Evolutionary conservation across 1,139 yeast genomes (phyloP).

Genomic region (Kurtzmaniella quercitrusa): DNA sequence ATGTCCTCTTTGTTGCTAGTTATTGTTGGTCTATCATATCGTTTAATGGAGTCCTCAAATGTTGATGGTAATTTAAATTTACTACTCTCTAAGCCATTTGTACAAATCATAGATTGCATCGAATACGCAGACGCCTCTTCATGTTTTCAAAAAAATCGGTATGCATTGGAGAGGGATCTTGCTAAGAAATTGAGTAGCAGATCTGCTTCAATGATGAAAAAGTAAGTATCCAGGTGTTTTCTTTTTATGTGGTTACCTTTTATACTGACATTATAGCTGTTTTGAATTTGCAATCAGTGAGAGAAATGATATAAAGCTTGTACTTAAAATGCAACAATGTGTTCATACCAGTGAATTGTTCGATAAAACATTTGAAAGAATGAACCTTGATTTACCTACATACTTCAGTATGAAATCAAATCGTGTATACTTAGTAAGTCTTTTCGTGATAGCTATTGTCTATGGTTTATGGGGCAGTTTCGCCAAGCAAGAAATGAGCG

Average conservation of each 20-base stretch:
- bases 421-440: no score
- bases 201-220: background rate
- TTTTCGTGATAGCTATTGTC: no score
- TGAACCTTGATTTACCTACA: background rate
- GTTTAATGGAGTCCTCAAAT: background rate
- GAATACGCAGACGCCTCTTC: constrained; percentile 12
- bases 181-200: background rate
- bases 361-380: background rate
- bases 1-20: background rate
- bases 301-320: background rate
- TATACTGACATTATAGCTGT: background rate
- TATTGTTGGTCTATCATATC: background rate
- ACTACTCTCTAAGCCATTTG: constrained; percentile 8
- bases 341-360: background rate
- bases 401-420: no score
- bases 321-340: background rate
- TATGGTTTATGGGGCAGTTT: no score
- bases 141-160: constrained; percentile 12
- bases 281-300: background rate
- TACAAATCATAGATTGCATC: constrained; percentile 13
- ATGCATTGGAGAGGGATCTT: constrained; percentile 10
- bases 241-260: background rate
- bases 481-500: no score
- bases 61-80: background rate
- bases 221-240: background rate